Conservation (phyloP, 2,329 filamentous ascomycete genomes). For the Capronia epimyces region DNA sequence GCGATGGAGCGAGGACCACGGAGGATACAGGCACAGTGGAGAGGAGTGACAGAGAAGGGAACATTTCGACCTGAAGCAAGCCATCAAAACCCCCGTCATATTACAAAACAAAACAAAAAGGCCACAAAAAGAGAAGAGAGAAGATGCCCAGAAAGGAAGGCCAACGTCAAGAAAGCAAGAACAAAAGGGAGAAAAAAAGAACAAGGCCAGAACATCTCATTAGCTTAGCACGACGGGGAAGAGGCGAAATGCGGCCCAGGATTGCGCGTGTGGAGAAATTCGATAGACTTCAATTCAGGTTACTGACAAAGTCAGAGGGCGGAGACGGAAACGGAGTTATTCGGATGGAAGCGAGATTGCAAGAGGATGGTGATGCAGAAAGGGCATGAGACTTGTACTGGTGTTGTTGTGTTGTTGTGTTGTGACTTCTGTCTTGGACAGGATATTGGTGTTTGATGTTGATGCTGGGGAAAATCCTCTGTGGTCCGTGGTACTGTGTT, state of each 20-base stretch:
- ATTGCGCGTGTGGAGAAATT: neutral
- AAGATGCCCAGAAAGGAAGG: constrained; percentile 4
- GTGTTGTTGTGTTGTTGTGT: constrained; percentile 1
- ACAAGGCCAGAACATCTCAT: neutral
- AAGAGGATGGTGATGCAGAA: neutral
- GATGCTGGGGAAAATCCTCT: neutral
- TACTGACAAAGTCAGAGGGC: too few species aligned
- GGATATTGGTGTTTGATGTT: neutral
- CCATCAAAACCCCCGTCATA: neutral
- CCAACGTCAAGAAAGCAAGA: constrained; percentile 1
- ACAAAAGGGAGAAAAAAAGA: neutral
- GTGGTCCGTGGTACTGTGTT: neutral
- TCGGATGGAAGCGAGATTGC: neutral
- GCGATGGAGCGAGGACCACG: neutral
- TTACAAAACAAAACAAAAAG: constrained; percentile 2
- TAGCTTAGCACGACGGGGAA: neutral
- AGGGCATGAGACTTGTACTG: neutral
- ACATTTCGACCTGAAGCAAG: constrained; percentile 5
- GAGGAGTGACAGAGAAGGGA: neutral
- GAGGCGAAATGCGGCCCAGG: neutral
- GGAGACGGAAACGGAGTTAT: too few species aligned
- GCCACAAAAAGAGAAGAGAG: neutral
- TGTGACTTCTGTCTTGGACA: neutral
- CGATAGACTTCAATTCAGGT: neutral
- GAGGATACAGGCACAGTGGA: neutral